Base-by-base conservation (phyloP, 306 rosid genomes). In the Cucumis melo region DNA sequence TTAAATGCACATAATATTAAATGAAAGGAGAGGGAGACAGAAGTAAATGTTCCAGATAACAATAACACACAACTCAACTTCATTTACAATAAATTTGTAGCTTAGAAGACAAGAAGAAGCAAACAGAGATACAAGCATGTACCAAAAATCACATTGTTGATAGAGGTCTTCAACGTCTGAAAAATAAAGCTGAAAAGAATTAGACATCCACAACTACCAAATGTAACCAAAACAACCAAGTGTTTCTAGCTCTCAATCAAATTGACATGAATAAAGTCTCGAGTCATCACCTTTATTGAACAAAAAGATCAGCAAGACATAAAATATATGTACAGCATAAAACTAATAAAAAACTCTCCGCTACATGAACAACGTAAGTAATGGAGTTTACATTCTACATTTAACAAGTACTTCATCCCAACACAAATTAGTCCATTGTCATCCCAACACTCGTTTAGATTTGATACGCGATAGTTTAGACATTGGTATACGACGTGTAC, bases 111-210 rank as follows among this genome's bases (percentile, higher is more conserved):
- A 38, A 79, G 66, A 78, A 51, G 42, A n/a, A n/a, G n/a, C n/a
- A n/a, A n/a, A n/a, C n/a, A n/a, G n/a, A 46, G 23, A 48, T 17
- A 8, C 34, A 51, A 14, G 77, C 27, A 51, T 17, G 77, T 70
- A 93, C 97, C 98, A n/a, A 42, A 97, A 97, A 83, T 91, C 97
- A 67, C 98, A 93, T 82, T 88, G 90, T 80, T 76, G 91, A 81
- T 81, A 88, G 87, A 93, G 91, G 15, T 93, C 93, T 78, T 91
- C 93, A 79, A 89, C 96, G 76, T 93, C 98, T 91, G 96, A 82
- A 61, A 68, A 84, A 70, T 71, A 77, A 65, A 79, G 72, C 78
- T 42, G 76, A 80, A 39, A 77, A 8, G 38, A 83, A 77, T 82
- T 75, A 84, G 84, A 61, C 51, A 81, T 8, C 20, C 14, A 44